These are phyloP conservation scores for Vitis vinifera DNA, from an alignment of 164 flowering plant genomes.

Conservation along the genomic window DNA sequence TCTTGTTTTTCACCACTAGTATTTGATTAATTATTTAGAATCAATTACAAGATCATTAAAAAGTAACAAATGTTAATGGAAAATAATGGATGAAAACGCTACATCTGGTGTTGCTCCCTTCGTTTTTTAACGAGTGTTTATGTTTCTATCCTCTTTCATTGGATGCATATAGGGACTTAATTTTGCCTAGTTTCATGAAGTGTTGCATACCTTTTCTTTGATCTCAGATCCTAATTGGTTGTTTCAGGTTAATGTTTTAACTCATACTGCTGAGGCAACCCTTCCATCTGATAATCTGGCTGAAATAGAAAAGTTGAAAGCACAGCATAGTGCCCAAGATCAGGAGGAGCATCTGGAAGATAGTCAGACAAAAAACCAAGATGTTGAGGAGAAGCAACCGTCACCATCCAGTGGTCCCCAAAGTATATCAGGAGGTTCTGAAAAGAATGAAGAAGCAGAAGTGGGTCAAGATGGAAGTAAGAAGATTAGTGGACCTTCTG, in stretches of 20 bases:
- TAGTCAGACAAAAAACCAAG: not conserved
- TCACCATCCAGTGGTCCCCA: not conserved
- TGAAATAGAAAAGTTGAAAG: constrained; percentile 30
- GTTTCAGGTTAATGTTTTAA: constrained; percentile 66
- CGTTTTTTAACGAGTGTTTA: too few relatives aligned
- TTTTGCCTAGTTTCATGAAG: too few relatives aligned
- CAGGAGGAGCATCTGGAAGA: constrained; percentile 29
- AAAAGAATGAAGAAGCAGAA: not conserved
- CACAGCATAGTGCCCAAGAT: constrained; percentile 42
- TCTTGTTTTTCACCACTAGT: not conserved
- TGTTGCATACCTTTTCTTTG: too few relatives aligned
- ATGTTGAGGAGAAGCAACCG: not conserved
- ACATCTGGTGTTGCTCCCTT: too few relatives aligned
- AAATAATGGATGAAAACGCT: too few relatives aligned
- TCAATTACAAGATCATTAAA: too few relatives aligned
- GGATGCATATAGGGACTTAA: too few relatives aligned
- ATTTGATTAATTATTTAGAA: not conserved
- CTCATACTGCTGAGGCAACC: constrained; percentile 54
- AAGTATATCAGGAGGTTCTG: too few relatives aligned
- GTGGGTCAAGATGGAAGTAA: not conserved
- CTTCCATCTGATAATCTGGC: constrained; percentile 14
- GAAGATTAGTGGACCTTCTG: not conserved
- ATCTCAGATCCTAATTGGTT: not conserved
- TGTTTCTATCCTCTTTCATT: too few relatives aligned
- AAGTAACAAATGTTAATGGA: too few relatives aligned